These are phyloP conservation scores for Phytopythium cucurbitacearum DNA, from an alignment of 352 stramenopile genomes.

Conservation along the genomic window DNA sequence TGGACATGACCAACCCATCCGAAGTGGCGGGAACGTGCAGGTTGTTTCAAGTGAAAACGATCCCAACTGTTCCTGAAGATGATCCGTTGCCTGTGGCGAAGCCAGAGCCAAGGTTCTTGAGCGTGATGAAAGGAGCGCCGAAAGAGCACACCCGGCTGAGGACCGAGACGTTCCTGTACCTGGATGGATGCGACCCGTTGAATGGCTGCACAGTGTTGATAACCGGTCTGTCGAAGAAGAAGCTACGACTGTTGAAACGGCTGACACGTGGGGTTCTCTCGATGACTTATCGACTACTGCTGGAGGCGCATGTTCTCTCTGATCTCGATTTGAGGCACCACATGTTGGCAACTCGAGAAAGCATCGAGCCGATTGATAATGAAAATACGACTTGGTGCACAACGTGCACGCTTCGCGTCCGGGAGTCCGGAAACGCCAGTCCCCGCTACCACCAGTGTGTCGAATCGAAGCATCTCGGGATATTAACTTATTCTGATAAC, in stretches of 20 bases:
- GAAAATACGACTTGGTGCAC: conserved; percentile 63
- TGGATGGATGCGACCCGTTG: conserved; percentile 93
- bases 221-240: conserved; percentile 81
- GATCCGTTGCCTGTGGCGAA: conserved; percentile 12
- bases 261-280: conserved; percentile 89
- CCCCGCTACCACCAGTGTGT: conserved; percentile 70
- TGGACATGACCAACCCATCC: conserved; percentile 52
- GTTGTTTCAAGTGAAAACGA: conserved; percentile 64
- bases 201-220: conserved; percentile 94
- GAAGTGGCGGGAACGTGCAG: conserved; percentile 62
- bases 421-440: conserved; percentile 35
- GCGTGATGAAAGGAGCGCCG: conserved; percentile 23
- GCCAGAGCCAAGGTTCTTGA: conserved; percentile 10
- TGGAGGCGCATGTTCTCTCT: conserved; percentile 93
- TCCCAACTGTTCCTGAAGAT: conserved; percentile 42
- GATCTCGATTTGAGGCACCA: conserved; percentile 73
- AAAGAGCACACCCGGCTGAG: conserved; percentile 21
- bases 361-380: conserved; percentile 14
- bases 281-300: conserved; percentile 94
- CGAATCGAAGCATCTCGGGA: conserved; percentile 61
- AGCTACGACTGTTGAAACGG: conserved; percentile 91
- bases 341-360: conserved; percentile 17
- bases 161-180: conserved; percentile 90
- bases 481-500: conserved; percentile 53
- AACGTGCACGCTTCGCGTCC: conserved; percentile 62